Conservation (phyloP, 2,329 filamentous ascomycete species). For the Ceratocystis lukuohia region DNA sequence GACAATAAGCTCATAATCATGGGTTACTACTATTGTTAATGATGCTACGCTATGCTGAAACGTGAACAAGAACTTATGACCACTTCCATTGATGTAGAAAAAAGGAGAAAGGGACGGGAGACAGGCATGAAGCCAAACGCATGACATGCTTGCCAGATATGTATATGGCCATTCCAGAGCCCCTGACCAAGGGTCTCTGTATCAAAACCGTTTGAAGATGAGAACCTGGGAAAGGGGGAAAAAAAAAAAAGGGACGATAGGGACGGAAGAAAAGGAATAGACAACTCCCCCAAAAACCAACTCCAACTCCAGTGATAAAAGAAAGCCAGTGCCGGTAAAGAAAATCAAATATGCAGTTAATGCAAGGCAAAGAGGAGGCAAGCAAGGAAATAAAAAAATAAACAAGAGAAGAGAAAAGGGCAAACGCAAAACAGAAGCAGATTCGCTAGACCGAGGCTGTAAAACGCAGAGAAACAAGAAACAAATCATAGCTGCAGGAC, state of each 20-base stretch:
- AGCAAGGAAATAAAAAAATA: constrained; percentile 9
- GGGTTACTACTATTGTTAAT: neutral
- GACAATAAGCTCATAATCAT: neutral
- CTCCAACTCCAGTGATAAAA: constrained; percentile 20
- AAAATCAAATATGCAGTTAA: constrained; percentile 20
- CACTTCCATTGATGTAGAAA: neutral
- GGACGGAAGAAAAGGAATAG: constrained; percentile 14
- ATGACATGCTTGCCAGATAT: neutral
- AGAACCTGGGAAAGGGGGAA: neutral
- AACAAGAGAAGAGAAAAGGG: constrained; percentile 15
- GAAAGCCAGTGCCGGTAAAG: constrained; percentile 18
- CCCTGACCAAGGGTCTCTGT: neutral
- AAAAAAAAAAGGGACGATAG: constrained; percentile 5
- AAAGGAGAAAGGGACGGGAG: constrained; percentile 3
- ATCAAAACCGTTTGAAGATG: neutral
- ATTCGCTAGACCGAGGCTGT: constrained; percentile 9
- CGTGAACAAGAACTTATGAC: neutral
- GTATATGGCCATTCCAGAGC: neutral
- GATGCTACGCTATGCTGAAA: constrained; percentile 8
- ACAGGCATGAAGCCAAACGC: neutral
- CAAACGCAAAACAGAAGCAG: constrained; percentile 19
- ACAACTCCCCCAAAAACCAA: constrained; percentile 15
- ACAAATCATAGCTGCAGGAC: constrained; percentile 9
- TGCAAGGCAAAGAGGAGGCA: constrained; percentile 6
- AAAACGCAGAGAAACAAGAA: constrained; percentile 15